Evolutionary conservation across 2,329 filamentous ascomycete genomes (phyloP), one percentile per base, ranked within the genome.

Genomic region (Alternaria arbusti): DNA sequence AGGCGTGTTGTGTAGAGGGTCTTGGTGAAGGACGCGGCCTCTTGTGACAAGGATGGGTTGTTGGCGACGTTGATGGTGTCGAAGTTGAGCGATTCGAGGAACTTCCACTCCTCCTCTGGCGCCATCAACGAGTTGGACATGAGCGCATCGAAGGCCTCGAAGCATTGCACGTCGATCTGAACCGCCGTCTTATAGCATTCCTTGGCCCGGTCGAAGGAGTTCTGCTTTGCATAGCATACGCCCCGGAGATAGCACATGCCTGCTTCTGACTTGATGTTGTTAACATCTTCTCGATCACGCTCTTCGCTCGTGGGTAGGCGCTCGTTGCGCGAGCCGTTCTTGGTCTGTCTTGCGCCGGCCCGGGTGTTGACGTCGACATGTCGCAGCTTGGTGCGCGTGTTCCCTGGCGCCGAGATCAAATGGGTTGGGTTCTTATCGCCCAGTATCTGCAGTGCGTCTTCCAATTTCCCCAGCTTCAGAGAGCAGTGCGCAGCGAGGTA

Each of bases 161-260:
- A 98, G 81, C 96, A 99, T 79, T 97, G 94, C 4, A 98, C 94
- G 77, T 99, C 96, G 75, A 99, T 97, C 65, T 92, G 89, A 49
- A 98, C 94, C 2, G 96, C 96, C 74, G 97, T 93, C 83, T 97
- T 98, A 86, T 98, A 99, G 82, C 96, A 98, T 74, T 98, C 94
- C 79, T 97, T 97, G 56, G 96, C 96, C 32, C 94, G 90, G 78
- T 99, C 96, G 74, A 98, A 98, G 25, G 95, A 92, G 80, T 98
- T 99, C 79, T 97, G 93, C 81, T 97, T 97, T 7, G 96, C 94
- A 78, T 94, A 97, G 84, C 96, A 98, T 54, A 97, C 87, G 6
- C 96, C 96, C 23, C 96, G 87, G 56, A 99, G 83, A 78, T 97
- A 97, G 82, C 96, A 99, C 94, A 99, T 99, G 75, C 91, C 93